Base-by-base conservation (phyloP, 352 stramenopile genomes). In the Phytophthora sojae region DNA sequence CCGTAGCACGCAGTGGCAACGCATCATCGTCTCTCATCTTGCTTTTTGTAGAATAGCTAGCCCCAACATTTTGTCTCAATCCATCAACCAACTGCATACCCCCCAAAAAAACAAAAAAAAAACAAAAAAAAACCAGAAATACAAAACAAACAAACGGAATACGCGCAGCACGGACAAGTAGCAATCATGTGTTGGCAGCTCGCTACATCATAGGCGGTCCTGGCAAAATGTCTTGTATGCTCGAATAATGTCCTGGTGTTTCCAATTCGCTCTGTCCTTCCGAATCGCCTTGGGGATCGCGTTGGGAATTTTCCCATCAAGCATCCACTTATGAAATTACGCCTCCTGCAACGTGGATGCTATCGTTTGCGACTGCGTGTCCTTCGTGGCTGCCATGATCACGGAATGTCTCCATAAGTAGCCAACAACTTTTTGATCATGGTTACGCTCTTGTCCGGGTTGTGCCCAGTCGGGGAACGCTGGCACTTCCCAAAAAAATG, bases 21-120 rank as follows among this genome's bases (percentile, higher is more conserved):
- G 37, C 37, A 15, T n/a, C 15, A 32, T 3, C 29, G 29, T 32
- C 29, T 49, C 14, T 21, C 17, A 17, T 49, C 42, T 17, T 49
- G 42, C 42, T 49, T 44, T 15, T 44, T 44, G 35, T 44, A n/a
- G 61, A 52, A 29, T n/a, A n/a, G n/a, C n/a, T n/a, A n/a, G n/a
- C n/a, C n/a, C n/a, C 25, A 29, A 29, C 25, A 29, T 29, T 29
- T 29, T 29, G 25, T 29, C 25, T 29, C 25, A 29, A 29, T 29
- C 25, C 25, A 29, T 29, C 25, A 2, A 29, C 4, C 25, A 29
- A 29, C 25, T 29, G 25, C 25, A n/a, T n/a, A n/a, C 25, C 25
- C 25, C 25, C 25, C 25, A 29, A 29, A 29, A 29, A 29, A 29
- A n/a, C n/a, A n/a, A n/a, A n/a, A n/a, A n/a, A n/a, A n/a, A n/a